phyloP scores from a whole-genome alignment of 2,329 filamentous ascomycete species.

The Talaromyces islandicus region DNA sequence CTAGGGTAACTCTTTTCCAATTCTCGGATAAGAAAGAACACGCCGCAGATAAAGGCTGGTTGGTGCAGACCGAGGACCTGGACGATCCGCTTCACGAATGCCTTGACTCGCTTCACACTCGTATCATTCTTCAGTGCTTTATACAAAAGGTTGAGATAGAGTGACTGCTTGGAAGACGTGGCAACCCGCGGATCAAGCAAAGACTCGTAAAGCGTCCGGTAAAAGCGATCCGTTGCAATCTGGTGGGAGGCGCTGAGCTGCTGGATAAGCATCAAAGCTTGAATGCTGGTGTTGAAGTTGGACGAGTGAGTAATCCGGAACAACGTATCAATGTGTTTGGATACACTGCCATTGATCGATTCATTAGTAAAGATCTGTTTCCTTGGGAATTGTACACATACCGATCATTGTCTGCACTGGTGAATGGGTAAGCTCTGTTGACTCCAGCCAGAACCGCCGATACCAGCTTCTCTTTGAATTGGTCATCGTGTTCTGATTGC shows the following conservation, averaged over 20 bases:
- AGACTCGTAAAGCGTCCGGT: constrained; percentile 91
- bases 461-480: constrained; percentile 83
- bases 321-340: constrained; percentile 85
- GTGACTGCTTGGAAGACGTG: constrained; percentile 86
- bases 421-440: constrained; percentile 92
- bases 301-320: constrained; percentile 96
- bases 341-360: constrained; percentile 50
- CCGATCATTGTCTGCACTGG: constrained; percentile 69
- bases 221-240: constrained; percentile 82
- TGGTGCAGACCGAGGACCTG: constrained; percentile 86
- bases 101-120: constrained; percentile 87
- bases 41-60: constrained; percentile 83
- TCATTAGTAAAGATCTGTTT: constrained; percentile 12
- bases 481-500: constrained; percentile 49
- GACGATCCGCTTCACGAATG: constrained; percentile 88
- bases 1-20: constrained; percentile 74
- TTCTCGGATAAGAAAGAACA: constrained; percentile 84
- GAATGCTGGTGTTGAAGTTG: constrained; percentile 98
- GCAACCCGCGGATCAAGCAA: constrained; percentile 82
- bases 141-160: constrained; percentile 90
- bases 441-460: constrained; percentile 89
- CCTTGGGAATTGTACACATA: constrained; percentile 36
- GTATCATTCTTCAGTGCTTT: constrained; percentile 82
- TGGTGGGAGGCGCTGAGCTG: constrained; percentile 79
- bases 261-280: constrained; percentile 90